Base-by-base conservation (phyloP, 768 basidiomycete species). In the Porphyrellus cyaneotinctus region DNA sequence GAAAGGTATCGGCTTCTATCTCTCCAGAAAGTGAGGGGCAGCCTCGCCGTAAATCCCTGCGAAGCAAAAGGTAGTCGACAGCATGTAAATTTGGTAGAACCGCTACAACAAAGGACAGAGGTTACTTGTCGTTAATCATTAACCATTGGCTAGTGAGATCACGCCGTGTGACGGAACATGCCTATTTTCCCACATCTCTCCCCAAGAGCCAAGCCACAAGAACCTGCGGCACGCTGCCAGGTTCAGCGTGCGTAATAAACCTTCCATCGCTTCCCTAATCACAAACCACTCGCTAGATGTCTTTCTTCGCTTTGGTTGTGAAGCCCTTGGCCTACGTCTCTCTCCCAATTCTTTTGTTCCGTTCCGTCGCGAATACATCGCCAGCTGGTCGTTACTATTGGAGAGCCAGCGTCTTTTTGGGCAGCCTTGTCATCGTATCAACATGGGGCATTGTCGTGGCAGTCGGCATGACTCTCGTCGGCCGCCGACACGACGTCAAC, bases 291-390 rank as follows among this genome's bases (percentile, higher is more conserved):
- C 58, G 52, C 61, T 63, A 56, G 58, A 90, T 90, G 88, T 83
- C 83, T 56, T 73, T 85, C 62, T 64, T 89, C 60, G 62, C 76
- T 43, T 72, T 75, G 49, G 53, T 89, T 53, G 66, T 88, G 67
- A 86, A 81, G 66, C 84, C 88, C 6, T 69, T 91, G 48, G 89
- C 85, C 43, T 92, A 91, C 64, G 60, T 88, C 54, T 88, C 89
- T 26, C 75, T 91, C 30, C 90, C 90, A 1, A 62, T 83, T 55
- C 71, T 90, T 60, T 67, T 88, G 43, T 74, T 87, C 32, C 82
- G 83, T 42, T 78, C 80, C 38, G 72, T 87, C 52, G 76, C 85
- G 10, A 72, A 76, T 32, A 66, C 72, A 5, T 83, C 82, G 2
- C 78, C 83, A 20, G 64, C 74, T 38, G 80, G 78, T 20, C 78